phyloP scores from a whole-genome alignment of 2,329 filamentous ascomycete genomes.

The Clarireedia homoeocarpa region DNA sequence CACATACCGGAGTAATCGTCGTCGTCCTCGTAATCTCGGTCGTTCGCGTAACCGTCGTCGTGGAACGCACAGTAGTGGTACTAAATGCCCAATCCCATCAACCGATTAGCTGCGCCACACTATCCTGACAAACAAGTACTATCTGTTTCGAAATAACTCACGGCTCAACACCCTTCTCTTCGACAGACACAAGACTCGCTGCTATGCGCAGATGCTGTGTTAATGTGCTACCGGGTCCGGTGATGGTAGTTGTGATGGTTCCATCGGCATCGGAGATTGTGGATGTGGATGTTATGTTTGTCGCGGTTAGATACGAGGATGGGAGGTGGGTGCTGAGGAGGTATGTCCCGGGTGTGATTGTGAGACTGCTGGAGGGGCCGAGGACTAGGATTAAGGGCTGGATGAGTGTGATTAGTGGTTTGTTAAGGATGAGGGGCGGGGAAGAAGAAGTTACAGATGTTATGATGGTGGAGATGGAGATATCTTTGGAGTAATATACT shows the following conservation, averaged over 20 bases:
- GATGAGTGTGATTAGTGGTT: not conserved
- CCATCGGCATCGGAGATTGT: not conserved
- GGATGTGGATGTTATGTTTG: not conserved
- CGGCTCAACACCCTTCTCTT: not conserved
- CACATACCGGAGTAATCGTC: no score
- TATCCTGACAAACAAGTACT: no score
- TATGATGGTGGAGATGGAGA: constrained; percentile 17
- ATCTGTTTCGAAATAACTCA: not conserved
- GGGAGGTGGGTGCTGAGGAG: constrained; percentile 12
- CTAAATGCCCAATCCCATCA: no score
- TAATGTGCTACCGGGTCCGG: not conserved
- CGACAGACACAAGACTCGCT: not conserved
- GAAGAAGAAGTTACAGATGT: constrained; percentile 10
- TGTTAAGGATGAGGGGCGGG: not conserved
- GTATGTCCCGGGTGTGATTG: constrained; percentile 12
- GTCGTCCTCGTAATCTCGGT: no score
- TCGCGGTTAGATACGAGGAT: not conserved
- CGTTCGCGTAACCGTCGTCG: no score
- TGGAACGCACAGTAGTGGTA: no score
- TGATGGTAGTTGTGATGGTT: not conserved
- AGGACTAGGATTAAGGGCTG: constrained; percentile 16
- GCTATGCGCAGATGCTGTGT: not conserved
- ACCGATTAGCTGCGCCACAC: no score
- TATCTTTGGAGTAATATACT: constrained; percentile 14
- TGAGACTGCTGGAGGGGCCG: constrained; percentile 13